A percentile compares a stretch with the other conserved stretches of the same genome.
phyloP scores from a whole-genome alignment of 2,329 filamentous ascomycete species.

The Verticillium zaregamsianum region DNA sequence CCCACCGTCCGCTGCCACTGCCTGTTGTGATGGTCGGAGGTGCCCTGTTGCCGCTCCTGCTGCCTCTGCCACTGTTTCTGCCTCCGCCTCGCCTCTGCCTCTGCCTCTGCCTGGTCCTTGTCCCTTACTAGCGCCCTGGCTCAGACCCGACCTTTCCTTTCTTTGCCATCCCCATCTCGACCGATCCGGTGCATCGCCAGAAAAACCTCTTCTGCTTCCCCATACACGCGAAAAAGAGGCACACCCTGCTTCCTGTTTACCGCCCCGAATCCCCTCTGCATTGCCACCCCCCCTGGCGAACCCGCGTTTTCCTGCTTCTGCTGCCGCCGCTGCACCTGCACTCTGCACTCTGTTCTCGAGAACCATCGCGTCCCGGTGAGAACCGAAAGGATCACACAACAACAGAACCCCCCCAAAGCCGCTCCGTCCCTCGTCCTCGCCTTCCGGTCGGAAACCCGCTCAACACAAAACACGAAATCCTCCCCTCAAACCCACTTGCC shows the following conservation, averaged over 20 bases:
- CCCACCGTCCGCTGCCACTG: neutral
- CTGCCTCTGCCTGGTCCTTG: neutral
- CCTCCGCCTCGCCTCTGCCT: neutral
- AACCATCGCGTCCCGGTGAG: neutral
- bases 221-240: neutral
- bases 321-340: neutral
- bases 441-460: conserved; percentile 13
- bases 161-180: neutral
- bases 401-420: neutral
- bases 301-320: neutral
- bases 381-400: neutral
- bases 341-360: neutral
- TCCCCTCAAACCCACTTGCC: neutral
- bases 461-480: conserved; percentile 17
- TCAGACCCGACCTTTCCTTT: neutral
- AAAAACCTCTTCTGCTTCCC: conserved; percentile 2
- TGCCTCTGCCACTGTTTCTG: neutral
- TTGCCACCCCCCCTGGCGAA: neutral
- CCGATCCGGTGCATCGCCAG: neutral
- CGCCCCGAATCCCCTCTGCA: neutral
- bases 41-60: too few relatives aligned
- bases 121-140: neutral
- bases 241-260: neutral
- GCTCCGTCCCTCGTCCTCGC: neutral
- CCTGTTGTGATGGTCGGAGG: neutral